Evolutionary conservation across 2,329 filamentous ascomycete genomes (phyloP).

Genomic region (Pseudocercospora fijiensis): DNA sequence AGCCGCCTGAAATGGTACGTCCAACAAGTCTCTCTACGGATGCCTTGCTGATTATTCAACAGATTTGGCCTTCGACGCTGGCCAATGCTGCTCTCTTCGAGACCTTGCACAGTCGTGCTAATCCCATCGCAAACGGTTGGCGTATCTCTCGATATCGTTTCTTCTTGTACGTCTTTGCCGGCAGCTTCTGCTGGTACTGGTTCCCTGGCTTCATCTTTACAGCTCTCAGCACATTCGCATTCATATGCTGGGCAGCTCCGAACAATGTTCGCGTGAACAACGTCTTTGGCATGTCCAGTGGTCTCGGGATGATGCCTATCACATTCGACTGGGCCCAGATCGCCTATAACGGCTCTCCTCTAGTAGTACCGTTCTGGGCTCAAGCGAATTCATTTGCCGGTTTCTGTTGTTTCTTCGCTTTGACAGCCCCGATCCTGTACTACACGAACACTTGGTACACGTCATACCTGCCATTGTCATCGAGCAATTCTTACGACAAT

Average conservation of each 20-base stretch:
- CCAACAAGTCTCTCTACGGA: background rate
- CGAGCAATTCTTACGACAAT: conserved; percentile 5
- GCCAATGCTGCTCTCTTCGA: conserved; percentile 6
- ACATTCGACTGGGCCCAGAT: conserved; percentile 7
- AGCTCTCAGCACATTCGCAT: conserved; percentile 9
- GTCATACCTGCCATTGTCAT: background rate
- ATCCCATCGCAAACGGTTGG: conserved; percentile 8
- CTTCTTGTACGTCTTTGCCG: background rate
- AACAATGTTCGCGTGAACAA: conserved; percentile 6
- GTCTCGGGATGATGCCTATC: background rate
- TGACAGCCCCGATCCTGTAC: conserved; percentile 3
- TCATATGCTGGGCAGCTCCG: conserved; percentile 11
- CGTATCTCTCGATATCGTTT: conserved; percentile 3
- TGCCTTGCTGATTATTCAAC: background rate
- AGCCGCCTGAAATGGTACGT: conserved; percentile 6
- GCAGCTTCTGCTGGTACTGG: conserved; percentile 8
- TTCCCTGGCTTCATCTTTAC: conserved; percentile 5
- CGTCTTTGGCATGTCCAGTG: conserved; percentile 7
- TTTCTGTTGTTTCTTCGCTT: background rate
- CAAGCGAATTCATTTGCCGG: conserved; percentile 8
- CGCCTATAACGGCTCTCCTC: conserved; percentile 5
- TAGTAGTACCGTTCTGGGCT: conserved; percentile 7
- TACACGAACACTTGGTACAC: conserved; percentile 6
- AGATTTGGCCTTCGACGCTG: conserved; percentile 7
- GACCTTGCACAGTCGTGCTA: conserved; percentile 2